Evolutionary conservation across 139 green algal species (phyloP), one percentile per base, ranked within the genome.

Genomic region (Chlamydomonas schloesseri): DNA sequence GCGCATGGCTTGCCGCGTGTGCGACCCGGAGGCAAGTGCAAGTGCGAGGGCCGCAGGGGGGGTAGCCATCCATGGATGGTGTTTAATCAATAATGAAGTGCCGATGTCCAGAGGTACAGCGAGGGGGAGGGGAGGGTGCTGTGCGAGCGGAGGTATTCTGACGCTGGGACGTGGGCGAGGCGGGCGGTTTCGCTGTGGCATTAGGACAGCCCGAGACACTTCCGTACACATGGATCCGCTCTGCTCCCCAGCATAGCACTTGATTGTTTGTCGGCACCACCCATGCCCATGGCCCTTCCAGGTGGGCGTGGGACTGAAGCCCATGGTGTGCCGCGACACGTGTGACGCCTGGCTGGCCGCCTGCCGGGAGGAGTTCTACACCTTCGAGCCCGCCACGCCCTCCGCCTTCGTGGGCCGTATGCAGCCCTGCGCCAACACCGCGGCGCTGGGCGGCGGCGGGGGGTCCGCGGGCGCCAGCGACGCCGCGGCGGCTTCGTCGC

Each of bases 301-400:
- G 84, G 84, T 89, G 67, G 84, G 84, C 29, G 53, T 85, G 69
- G 84, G 84, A 21, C 58, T 84, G 18, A 84, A 81, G 68, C 65
- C 74, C 0, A 13, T 34, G 4, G 84, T 89, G 21, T 89, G 84
- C 36, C 34, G 28, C 18, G 3, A 15, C 84, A 73, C 74, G 3
- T 89, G 84, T 69, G 50, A 80, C 20, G 46, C 23, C 3, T 89
- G 84, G 84, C 74, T 74, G 6, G 36, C 53, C 14, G 84, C 84
- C 0, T 89, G 84, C 36, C 13, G 3, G 1, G 36, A 80, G 53
- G 53, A 84, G 67, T 89, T 73, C 75, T 89, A 81, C 68, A 75
- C 75, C 26, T 89, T 85, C 33, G 67, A 81, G 24, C 58, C 13
- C 67, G 29, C 77, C 18, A 20, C 68, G 68, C 26, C 64, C 33